These are phyloP conservation scores for Abortiporus biennis DNA, from an alignment of 1,284 basidiomycete species.

Conservation along the genomic window DNA sequence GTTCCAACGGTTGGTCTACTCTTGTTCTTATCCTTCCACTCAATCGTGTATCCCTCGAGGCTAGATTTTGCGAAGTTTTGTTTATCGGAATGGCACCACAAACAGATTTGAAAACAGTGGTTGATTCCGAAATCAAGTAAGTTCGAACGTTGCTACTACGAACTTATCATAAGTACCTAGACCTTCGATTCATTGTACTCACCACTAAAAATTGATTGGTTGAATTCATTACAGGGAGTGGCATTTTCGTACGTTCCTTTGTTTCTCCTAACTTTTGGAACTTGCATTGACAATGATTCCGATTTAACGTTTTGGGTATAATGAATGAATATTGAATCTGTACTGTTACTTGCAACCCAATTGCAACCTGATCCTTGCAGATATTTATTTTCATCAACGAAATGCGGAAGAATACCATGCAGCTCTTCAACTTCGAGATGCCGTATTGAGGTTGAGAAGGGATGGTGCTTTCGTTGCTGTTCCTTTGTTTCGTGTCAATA, in stretches of 20 bases:
- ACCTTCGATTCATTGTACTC: background rate
- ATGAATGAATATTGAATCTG: background rate
- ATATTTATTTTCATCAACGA: constrained; percentile 72
- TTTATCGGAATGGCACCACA: constrained; percentile 37
- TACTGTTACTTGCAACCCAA: background rate
- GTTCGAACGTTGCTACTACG: constrained; percentile 14
- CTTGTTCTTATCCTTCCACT: too few relatives aligned
- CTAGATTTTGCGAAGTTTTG: too few relatives aligned
- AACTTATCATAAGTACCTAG: constrained; percentile 4
- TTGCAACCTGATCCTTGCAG: constrained; percentile 25
- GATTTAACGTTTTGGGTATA: background rate
- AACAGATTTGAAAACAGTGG: constrained; percentile 53
- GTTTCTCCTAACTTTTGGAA: background rate
- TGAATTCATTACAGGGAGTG: constrained; percentile 48
- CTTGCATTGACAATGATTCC: background rate
- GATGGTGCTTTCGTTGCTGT: constrained; percentile 75
- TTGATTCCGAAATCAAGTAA: constrained; percentile 63
- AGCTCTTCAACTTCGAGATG: constrained; percentile 62
- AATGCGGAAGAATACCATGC: constrained; percentile 57
- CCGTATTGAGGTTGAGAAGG: constrained; percentile 58
- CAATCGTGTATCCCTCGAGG: too few relatives aligned
- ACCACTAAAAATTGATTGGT: constrained; percentile 5
- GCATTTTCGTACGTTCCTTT: constrained; percentile 56
- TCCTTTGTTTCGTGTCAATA: constrained; percentile 65
- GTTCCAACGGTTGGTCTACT: too few relatives aligned